Evolutionary conservation across 1,139 yeast species (phyloP), one percentile per base, ranked within the genome.

Genomic region (Sugiyamaella novakii): DNA sequence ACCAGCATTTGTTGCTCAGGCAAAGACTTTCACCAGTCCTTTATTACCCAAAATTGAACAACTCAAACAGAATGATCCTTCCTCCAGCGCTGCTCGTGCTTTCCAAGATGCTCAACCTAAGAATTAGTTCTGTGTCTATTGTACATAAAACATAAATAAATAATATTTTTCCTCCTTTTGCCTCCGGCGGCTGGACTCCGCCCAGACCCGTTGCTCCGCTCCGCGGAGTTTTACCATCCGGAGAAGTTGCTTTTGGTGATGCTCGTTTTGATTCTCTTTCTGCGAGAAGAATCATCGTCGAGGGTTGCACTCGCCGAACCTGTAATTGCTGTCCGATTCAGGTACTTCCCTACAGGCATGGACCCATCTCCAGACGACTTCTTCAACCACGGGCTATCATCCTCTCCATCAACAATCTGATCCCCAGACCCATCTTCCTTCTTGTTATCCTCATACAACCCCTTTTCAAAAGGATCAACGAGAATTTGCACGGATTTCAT

Each of bases 401-500:
- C 66, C 14, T 52, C 59, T 2, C 30, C 34, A 17, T 39, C 46
- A 19, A 30, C 29, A 11, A 28, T 34, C 5, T 42, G 45, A 18
- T 28, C 40, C 21, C 22, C 35, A 14, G 35, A 39, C 21, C 28
- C 48, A 19, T 41, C 38, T 1, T 24, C 35, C 5, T 45, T 19
- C 30, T 47, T 24, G 17, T 49, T 49, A 15, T 52, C 50, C 25
- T 58, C 54, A 15, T 52, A 49, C 40, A 81, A 54, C 47, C 69
- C 76, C 1, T 89, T 89, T 22, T 77, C 72, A 39, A 87, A 72
- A 0, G 91, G 77, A 63, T 87, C 94, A 2, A 88, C 88, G 0
- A 89, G 85, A 1, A 94, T 88, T 2, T 86, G 79, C 19, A 84
- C 87, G 54, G 78, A 80, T 3, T 65, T 64, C 43, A 75, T 65